Base-by-base conservation (phyloP, 2,329 filamentous ascomycete species). In the Fusarium devonianum region DNA sequence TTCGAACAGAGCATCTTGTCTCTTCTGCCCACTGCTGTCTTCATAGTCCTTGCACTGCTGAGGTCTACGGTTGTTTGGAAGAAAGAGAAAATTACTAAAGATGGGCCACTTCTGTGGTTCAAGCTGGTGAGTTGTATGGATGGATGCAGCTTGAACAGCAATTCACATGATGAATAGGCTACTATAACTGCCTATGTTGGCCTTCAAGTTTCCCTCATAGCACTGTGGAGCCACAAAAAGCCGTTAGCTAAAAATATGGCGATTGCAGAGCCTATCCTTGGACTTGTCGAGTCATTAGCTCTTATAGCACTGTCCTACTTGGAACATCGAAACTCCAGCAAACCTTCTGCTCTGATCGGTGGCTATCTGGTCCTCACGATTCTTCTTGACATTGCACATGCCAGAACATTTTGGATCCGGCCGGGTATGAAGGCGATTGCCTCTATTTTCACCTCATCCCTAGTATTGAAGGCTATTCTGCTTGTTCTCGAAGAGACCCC, bases 391-490 rank as follows among this genome's bases (percentile, higher is more conserved):
- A 53, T 68, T 14, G 67, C 69, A 2, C 58, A 65, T 7, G 53
- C 63, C 2, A 54, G 73, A 19, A 73, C 72, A 0, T 60, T 71
- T 1, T 73, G 69, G 63, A 60, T 74, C 4, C 65, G 71, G 5
- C 49, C 48, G 11, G 46, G 45, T 4, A 50, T 67, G 22, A n/a
- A 34, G 3, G 19, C 44, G 2, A 57, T 73, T 18, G 67, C 65
- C 2, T 45, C 38, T 13, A 45, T 72, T 2, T 69, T 68, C 25
- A 64, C 64, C 0, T 49, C 64, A 0, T 57, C 63, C 0, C 49
- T 72, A 5, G 60, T 30, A 0, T 22, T 62, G 16, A 74, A 72
- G 56, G 37, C 53, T 2, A 7, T 59, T 3, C 51, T 73, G 0
- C 50, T 74, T 5, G 29, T 67, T 0, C 34, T 72, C 2, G 72